A percentile compares a stretch with the other conserved stretches of the same genome.
Conservation (phyloP, 2,329 filamentous ascomycete species). For the Apiospora saccharicola region DNA sequence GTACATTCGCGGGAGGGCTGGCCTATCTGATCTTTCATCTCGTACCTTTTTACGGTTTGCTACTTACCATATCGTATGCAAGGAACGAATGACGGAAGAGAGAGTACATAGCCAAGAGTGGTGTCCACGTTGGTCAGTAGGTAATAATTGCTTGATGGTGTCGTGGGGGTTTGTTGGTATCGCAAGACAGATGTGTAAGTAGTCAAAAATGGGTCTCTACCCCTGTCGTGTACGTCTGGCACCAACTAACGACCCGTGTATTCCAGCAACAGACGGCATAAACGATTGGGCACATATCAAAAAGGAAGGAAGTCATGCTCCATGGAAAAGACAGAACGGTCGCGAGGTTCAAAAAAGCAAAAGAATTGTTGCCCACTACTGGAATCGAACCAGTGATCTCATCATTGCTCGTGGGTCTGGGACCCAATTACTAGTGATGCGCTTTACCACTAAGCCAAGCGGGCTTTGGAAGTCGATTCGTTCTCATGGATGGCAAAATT, state of each 20-base stretch:
- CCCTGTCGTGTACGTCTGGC: too few relatives aligned
- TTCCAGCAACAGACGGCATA: too few relatives aligned
- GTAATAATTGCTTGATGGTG: background rate
- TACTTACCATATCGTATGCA: too few relatives aligned
- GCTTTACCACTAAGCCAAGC: conserved; percentile 20
- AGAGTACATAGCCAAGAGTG: background rate
- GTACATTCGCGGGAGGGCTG: background rate
- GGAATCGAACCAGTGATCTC: conserved; percentile 20
- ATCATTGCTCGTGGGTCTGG: background rate
- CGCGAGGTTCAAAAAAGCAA: background rate
- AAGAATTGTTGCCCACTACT: background rate
- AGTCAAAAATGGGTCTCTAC: too few relatives aligned
- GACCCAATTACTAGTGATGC: background rate
- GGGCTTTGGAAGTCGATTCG: too few relatives aligned
- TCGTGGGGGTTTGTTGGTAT: background rate
- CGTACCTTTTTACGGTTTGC: too few relatives aligned
- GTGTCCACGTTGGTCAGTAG: background rate
- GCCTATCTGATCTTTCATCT: too few relatives aligned
- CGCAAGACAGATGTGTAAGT: background rate
- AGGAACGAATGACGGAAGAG: background rate
- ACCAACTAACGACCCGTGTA: too few relatives aligned
- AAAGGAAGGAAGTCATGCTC: background rate
- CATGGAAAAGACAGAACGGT: background rate
- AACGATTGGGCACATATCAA: background rate
- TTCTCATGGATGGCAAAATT: too few relatives aligned